Percentiles rank a stretch among this genome's conserved stretches.
These are phyloP conservation scores for Sarocladium oryzae DNA, from an alignment of 2,329 filamentous ascomycete species.

Conservation along the genomic window DNA sequence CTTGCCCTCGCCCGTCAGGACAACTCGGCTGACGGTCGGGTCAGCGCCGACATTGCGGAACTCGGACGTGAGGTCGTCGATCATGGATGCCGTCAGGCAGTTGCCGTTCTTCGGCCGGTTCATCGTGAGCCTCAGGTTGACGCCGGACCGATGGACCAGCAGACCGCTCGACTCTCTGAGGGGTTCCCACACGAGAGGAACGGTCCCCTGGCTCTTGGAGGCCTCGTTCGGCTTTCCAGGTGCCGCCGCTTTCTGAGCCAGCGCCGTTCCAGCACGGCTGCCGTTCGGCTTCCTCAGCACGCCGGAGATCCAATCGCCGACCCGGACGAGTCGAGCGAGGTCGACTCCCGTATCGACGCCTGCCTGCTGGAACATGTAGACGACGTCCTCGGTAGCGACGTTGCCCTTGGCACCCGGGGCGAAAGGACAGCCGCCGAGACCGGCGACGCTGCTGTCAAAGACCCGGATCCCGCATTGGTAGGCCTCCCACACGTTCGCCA, in stretches of 20 bases:
- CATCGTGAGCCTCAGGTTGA: conserved; percentile 19
- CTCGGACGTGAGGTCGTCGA: conserved; percentile 21
- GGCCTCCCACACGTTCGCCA: conserved; percentile 58
- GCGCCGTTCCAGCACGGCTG: conserved; percentile 39
- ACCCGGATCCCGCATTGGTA: conserved; percentile 56
- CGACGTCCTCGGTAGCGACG: conserved; percentile 30
- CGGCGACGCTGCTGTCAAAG: conserved; percentile 61
- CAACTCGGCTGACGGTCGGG: conserved; percentile 27
- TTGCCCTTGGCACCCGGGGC: conserved; percentile 64
- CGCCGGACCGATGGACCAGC: conserved; percentile 22
- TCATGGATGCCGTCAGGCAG: conserved; percentile 29
- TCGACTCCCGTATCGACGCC: conserved; percentile 2
- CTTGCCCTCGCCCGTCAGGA: conserved; percentile 27
- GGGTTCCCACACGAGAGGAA: conserved; percentile 8
- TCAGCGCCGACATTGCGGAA: conserved; percentile 19
- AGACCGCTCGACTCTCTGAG: conserved; percentile 15
- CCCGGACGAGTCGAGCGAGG: neutral
- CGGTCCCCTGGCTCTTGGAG: too few species aligned
- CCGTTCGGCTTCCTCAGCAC: conserved; percentile 41
- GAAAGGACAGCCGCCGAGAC: conserved; percentile 63
- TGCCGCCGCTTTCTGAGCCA: conserved; percentile 14
- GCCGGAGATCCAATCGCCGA: neutral
- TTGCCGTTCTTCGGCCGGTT: conserved; percentile 32
- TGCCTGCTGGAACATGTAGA: conserved; percentile 27
- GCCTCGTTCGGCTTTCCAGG: neutral